Evolutionary conservation across 225 moss, liverwort and hornwort species (phyloP).

Genomic region (Marchantia polymorpha): DNA sequence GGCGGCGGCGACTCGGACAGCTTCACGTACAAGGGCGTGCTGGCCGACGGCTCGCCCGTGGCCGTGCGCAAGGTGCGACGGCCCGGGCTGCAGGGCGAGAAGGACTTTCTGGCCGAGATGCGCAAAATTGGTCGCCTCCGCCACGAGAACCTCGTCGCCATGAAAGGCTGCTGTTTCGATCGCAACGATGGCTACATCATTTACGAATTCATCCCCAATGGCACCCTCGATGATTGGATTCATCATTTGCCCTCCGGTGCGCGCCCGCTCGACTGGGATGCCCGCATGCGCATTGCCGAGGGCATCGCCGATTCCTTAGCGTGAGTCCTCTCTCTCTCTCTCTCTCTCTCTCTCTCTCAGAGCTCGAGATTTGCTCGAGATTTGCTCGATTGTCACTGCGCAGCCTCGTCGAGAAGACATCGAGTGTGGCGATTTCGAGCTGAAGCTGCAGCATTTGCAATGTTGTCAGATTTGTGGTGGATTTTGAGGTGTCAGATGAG

Average conservation of each 20-base stretch:
- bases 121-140: conserved; percentile 73
- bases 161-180: conserved; percentile 78
- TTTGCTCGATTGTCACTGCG: too few species aligned
- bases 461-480: too few species aligned
- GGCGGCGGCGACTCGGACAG: conserved; percentile 44
- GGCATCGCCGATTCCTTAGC: conserved; percentile 80
- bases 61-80: conserved; percentile 72
- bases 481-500: too few species aligned
- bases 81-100: conserved; percentile 71
- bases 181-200: conserved; percentile 69
- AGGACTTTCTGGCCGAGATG: conserved; percentile 84
- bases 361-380: too few species aligned
- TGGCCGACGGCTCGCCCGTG: conserved; percentile 61
- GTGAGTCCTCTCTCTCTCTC: conserved; percentile 47
- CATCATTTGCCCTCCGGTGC: conserved; percentile 51
- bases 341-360: too few species aligned
- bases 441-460: too few species aligned
- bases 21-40: conserved; percentile 59
- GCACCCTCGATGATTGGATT: conserved; percentile 78
- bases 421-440: too few species aligned
- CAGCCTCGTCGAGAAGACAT: too few species aligned
- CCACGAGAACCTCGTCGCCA: conserved; percentile 75
- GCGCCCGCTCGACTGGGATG: conserved; percentile 68
- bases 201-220: conserved; percentile 76
- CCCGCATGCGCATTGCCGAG: conserved; percentile 76